These are phyloP conservation scores for Suhomyces coccinellae DNA, from an alignment of 1,139 yeast species.

Conservation along the genomic window DNA sequence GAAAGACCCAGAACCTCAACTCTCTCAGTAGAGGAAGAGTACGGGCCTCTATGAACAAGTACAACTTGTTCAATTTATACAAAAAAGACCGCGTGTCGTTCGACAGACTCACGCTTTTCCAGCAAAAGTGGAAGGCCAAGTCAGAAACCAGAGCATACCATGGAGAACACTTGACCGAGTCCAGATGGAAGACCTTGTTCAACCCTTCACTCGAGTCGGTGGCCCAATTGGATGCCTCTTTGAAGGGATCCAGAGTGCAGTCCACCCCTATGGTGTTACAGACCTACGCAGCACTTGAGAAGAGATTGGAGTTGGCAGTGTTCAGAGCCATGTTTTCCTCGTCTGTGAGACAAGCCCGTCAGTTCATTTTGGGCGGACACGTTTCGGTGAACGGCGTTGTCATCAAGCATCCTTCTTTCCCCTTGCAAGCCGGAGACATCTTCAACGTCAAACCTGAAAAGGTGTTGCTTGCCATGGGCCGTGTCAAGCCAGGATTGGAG, in stretches of 20 bases:
- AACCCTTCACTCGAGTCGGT: constrained; percentile 78
- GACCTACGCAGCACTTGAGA: constrained; percentile 85
- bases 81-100: constrained; percentile 59
- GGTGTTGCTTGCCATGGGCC: constrained; percentile 83
- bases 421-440: constrained; percentile 80
- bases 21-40: constrained; percentile 71
- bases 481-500: constrained; percentile 72
- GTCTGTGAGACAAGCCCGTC: constrained; percentile 91
- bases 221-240: constrained; percentile 77
- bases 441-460: constrained; percentile 84
- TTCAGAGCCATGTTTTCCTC: constrained; percentile 94
- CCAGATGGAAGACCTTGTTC: constrained; percentile 73
- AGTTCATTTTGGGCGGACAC: constrained; percentile 77
- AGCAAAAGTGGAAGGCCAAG: constrained; percentile 90
- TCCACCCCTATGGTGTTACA: constrained; percentile 83
- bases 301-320: constrained; percentile 83
- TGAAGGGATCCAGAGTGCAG: constrained; percentile 55
- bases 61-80: constrained; percentile 82
- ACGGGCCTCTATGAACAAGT: constrained; percentile 91
- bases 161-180: constrained; percentile 89
- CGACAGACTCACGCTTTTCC: constrained; percentile 65
- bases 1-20: constrained; percentile 58
- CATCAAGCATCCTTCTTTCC: constrained; percentile 78
- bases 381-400: constrained; percentile 82
- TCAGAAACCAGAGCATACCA: constrained; percentile 93